Percentiles rank a stretch among this genome's conserved stretches.
Conservation (phyloP, 176 grass and related monocot genomes). For the Cymbopogon citratus region DNA sequence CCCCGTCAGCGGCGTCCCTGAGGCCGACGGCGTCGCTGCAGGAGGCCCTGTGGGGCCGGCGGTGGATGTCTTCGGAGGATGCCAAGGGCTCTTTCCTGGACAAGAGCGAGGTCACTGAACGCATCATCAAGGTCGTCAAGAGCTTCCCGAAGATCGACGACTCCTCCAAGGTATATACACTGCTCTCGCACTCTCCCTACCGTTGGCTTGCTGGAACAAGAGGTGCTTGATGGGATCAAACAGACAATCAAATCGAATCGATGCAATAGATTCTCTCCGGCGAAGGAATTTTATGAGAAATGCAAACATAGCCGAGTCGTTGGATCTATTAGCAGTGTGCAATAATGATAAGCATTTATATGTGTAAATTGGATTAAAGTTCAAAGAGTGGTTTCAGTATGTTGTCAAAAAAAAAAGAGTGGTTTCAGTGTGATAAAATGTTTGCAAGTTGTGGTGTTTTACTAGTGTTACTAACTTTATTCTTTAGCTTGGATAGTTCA, state of each 20-base stretch:
- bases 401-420: too few species aligned
- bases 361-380: background rate
- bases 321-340: conserved; percentile 6
- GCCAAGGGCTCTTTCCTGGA: conserved; percentile 53
- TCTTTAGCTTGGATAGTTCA: background rate
- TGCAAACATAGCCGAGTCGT: background rate
- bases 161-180: conserved; percentile 35
- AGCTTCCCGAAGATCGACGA: conserved; percentile 48
- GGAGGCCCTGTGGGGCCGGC: conserved; percentile 29
- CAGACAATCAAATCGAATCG: background rate
- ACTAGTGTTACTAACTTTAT: background rate
- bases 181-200: too few species aligned
- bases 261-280: background rate
- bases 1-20: conserved; percentile 5
- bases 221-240: background rate
- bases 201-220: background rate
- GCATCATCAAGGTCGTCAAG: conserved; percentile 53
- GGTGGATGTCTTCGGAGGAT: conserved; percentile 48
- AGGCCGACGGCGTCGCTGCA: conserved; percentile 35
- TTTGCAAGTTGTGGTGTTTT: background rate
- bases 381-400: background rate
- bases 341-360: background rate
- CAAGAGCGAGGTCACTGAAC: conserved; percentile 49
- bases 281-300: background rate
- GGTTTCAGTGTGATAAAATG: background rate